These are phyloP conservation scores for Proliferodiscus dingleyae DNA, from an alignment of 2,329 filamentous ascomycete species.

Conservation along the genomic window DNA sequence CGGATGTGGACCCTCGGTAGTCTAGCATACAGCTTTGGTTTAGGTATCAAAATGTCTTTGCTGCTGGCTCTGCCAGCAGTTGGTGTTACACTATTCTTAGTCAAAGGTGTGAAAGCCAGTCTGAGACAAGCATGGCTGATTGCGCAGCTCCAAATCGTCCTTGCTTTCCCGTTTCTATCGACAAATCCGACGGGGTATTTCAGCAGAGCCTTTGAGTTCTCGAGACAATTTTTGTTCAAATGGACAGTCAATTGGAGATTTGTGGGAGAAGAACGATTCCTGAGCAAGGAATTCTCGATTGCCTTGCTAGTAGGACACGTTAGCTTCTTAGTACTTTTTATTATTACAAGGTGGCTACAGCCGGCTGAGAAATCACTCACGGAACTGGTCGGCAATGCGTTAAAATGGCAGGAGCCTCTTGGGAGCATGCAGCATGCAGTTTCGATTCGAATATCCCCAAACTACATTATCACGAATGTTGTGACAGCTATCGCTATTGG, in stretches of 20 bases:
- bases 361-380: constrained; percentile 48
- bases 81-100: constrained; percentile 69
- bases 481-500: constrained; percentile 61
- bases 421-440: constrained; percentile 42
- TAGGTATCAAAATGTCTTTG: constrained; percentile 94
- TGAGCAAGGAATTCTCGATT: constrained; percentile 59
- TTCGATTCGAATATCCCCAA: constrained; percentile 47
- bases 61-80: constrained; percentile 79
- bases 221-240: constrained; percentile 86
- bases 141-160: constrained; percentile 67
- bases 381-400: constrained; percentile 35
- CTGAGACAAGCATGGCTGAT: constrained; percentile 69
- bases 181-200: constrained; percentile 68
- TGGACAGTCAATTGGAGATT: constrained; percentile 99
- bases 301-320: constrained; percentile 52
- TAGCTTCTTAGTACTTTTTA: constrained; percentile 51
- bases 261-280: constrained; percentile 75
- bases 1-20: constrained; percentile 69
- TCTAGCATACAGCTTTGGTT: constrained; percentile 67
- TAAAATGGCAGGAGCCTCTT: constrained; percentile 32
- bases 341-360: constrained; percentile 53
- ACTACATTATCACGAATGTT: constrained; percentile 58
- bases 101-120: constrained; percentile 59
- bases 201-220: constrained; percentile 82
- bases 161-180: constrained; percentile 63